Conservation (phyloP, 225 moss, liverwort and hornwort species). For the Pseudisothecium myosuroides region DNA sequence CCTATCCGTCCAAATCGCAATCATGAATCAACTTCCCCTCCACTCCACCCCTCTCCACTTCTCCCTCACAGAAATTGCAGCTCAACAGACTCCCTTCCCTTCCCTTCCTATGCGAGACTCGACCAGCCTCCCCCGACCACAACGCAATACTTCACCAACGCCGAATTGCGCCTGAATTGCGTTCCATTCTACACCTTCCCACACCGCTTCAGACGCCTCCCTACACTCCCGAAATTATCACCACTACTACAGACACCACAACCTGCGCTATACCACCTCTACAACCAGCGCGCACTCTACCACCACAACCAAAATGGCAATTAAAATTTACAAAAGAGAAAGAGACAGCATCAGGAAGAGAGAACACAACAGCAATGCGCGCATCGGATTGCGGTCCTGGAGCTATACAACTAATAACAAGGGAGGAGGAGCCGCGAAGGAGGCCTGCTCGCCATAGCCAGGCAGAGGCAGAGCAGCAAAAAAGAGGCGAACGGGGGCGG, state of each 20-base stretch:
- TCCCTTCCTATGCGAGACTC: background rate
- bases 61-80: background rate
- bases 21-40: background rate
- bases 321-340: background rate
- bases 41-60: background rate
- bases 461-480: conserved; percentile 5
- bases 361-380: background rate
- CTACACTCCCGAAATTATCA: background rate
- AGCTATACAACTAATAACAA: background rate
- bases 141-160: background rate
- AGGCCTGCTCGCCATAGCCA: conserved; percentile 31
- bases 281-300: background rate
- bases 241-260: background rate
- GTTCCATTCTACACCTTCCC: background rate
- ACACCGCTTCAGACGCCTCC: background rate
- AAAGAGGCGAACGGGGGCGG: background rate
- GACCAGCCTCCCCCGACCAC: background rate
- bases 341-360: background rate
- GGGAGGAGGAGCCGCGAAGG: background rate
- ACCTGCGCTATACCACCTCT: background rate
- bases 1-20: background rate
- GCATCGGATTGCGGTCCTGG: background rate
- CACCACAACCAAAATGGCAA: background rate
- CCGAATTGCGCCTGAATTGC: background rate
- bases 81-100: background rate